Base-by-base conservation (phyloP, 139 green algal species). In the Coccomyxa sp. region DNA sequence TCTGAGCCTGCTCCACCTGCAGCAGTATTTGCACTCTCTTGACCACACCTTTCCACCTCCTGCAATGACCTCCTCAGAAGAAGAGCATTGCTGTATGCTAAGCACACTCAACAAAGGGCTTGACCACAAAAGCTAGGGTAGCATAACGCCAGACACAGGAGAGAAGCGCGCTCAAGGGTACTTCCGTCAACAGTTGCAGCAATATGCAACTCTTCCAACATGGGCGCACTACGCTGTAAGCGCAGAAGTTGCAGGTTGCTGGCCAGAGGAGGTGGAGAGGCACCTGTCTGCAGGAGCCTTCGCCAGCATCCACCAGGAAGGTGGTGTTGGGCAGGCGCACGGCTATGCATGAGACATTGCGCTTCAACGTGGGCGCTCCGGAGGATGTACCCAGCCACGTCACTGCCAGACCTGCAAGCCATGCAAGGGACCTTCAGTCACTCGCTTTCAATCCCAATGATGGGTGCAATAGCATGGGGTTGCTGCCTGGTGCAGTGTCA, bases 301-400 rank as follows among this genome's bases (percentile, higher is more conserved):
- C 95, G 2, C 95, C 95, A 78, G 85, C 93, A 80, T 99, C 95
- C 33, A 99, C 91, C 35, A 99, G 70, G 75, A 86, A 93, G 4
- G 90, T 74, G 12, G 55, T 39, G 2, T 84, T 36, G 10, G 81
- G 75, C 14, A 82, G 55, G 8, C 88, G 79, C 27, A 96, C 72
- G 36, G 88, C 80, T 14, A 95, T 93, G 79, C 86, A 89, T 74
- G 87, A 93, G 27, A 98, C 94, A 82, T 98, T 99, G 71, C 95
- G 87, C 38, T 87, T 73, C 1, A 79, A 41, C 0, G 89, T 96
- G 40, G 94, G 94, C 2, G 81, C 78, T 64, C 91, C 90, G 24
- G 89, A 95, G 16, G 88, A 94, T 12, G 93, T 98, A 39, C 94
- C 94, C 68, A 98, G 84, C 90, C 90, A 98, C 0, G 92, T 97